Evolutionary conservation across 129 eudicot species (phyloP), one percentile per base, ranked within the genome.

Genomic region (Ambrosia artemisiifolia): DNA sequence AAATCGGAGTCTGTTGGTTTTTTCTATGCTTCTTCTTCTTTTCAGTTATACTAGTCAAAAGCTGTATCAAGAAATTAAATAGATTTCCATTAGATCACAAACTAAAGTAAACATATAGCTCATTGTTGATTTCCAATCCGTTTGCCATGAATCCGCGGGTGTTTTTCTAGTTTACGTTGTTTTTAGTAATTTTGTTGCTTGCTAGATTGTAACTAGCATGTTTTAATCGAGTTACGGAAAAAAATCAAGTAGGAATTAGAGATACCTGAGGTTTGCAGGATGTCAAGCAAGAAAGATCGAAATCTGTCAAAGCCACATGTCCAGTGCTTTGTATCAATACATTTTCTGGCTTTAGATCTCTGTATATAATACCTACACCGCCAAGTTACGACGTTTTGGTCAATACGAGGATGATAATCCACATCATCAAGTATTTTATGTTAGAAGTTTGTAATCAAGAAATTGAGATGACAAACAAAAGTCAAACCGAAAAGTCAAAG

Each of bases 321-420:
- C 99, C 99, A 34, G 54, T 82, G 72, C 88, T 82, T 75, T 90
- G 99, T 69, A 91, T 75, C 48, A 95, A 71, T 20, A 95, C 84
- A 78, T 95, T 95, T 81, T 95, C 99, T n/a, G 99, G 99, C 87
- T 95, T 95, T 63, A 95, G 74, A 80, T 95, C 99, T 80, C 99
- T 83, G 85, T 95, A 95, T 46, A 90, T 95, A 65, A 95, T 95
- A 57, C 98, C 98, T 93, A 85, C 64, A 40, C 70, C 71, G 49
- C 20, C 50, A 32, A 9, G 30, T 46, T 7, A 43, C 3, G 43
- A 19, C 6, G 2, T 17, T 33, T 54, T 56, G 24, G 51, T 40
- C 75, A n/a, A 67, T 71, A 71, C 11, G 62, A 24, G 11, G 60
- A 24, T 9, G 60, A 24, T 9, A 19, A 5, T 20, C 24, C 4